Base-by-base conservation (phyloP, 202 grass and related monocot genomes). In the Panicum virgatum region DNA sequence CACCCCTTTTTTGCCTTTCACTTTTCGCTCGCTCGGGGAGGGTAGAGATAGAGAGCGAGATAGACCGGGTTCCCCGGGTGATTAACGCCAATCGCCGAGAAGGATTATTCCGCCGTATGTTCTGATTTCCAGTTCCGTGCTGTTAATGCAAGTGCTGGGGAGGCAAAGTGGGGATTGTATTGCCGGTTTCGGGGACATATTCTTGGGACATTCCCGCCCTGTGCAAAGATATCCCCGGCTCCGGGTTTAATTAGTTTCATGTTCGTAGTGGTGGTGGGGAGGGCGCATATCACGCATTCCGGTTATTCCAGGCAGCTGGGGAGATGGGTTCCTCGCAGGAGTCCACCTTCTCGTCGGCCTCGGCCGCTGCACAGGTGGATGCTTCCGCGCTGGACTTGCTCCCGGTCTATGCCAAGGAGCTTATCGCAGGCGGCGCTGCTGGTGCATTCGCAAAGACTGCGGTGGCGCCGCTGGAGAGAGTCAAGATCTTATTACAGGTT, bases 401-500 rank as follows among this genome's bases (percentile, higher is more conserved):
- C 40, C 92, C 88, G 3, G 88, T 89, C 13, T 91, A 94, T 60
- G 88, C 87, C 19, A 94, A 91, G 56, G 88, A 89, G 62, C 78
- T 94, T 77, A 89, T 91, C 3, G 89, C 86, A 1, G 92, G 92
- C 0, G 92, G 92, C 20, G 83, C 92, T 66, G 88, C 88, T 44
- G 92, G 92, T 73, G 88, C 86, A 38, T 91, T 91, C 43, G 81
- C 92, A 46, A 91, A 91, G 80, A 94, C 86, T 15, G 68, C 88
- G 0, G 89, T 94, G 13, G 89, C 89, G 13, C 89, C 92, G 6
- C 67, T 94, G 42, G 92, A 91, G 79, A 88, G 92, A 44, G 62
- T 94, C 46, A 94, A 91, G 77, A 94, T 94, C 50, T 73, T 94
- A 53, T 27, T 89, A 74, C 89, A 89, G 83, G 87, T 86, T 36